Evolutionary conservation across 345 rosid genomes (phyloP).

Genomic region (Rubroshorea leprosula): DNA sequence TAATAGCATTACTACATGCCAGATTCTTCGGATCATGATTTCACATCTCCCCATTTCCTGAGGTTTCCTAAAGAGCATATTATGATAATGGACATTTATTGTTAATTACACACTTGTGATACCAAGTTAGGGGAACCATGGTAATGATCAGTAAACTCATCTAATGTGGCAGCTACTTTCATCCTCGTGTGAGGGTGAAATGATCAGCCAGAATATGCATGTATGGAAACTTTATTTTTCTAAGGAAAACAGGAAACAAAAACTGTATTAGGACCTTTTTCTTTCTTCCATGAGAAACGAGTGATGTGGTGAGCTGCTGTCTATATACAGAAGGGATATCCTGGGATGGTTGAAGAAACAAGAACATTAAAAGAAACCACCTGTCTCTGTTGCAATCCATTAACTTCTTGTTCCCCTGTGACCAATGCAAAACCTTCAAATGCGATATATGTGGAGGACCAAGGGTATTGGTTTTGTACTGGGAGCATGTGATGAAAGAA

Average conservation of each 20-base stretch:
- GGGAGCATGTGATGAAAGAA: conserved; percentile 10
- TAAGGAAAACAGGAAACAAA: conserved; percentile 18
- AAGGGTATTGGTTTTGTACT: not conserved
- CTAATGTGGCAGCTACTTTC: not conserved
- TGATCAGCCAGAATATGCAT: conserved; percentile 11
- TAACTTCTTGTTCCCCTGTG: conserved; percentile 2
- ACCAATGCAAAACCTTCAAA: conserved; percentile 20
- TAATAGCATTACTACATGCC: no score
- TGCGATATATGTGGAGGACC: conserved; percentile 11
- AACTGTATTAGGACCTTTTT: conserved; percentile 25
- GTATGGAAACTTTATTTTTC: conserved; percentile 23
- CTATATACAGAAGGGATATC: conserved; percentile 45
- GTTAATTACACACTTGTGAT: no score
- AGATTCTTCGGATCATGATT: no score
- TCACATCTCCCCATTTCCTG: no score
- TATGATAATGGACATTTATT: no score
- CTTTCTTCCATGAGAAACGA: conserved; percentile 18
- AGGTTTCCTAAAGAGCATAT: no score
- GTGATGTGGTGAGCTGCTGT: conserved; percentile 21
- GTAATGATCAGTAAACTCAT: no score
- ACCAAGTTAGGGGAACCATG: no score
- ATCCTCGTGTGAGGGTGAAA: not conserved
- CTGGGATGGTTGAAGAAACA: no score
- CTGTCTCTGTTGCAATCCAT: conserved; percentile 8
- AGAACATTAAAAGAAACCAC: conserved; percentile 12